These are phyloP conservation scores for Aspergillus kassunensis DNA, from an alignment of 495 filamentous ascomycete species.

Conservation along the genomic window DNA sequence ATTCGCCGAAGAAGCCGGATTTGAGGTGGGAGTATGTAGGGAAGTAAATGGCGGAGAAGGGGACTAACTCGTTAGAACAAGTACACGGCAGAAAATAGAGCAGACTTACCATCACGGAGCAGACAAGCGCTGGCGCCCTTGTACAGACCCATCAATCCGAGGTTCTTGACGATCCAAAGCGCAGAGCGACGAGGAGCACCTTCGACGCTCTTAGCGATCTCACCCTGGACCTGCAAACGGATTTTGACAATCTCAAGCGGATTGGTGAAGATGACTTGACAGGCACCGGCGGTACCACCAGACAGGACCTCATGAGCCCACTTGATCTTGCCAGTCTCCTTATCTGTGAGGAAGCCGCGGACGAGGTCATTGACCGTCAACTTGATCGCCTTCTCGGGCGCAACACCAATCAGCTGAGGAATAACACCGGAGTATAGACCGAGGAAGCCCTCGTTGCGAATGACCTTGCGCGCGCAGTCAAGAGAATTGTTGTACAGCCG, in stretches of 20 bases:
- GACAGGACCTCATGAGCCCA: conserved; percentile 71
- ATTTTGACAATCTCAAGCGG: conserved; percentile 99
- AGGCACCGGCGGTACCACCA: conserved; percentile 86
- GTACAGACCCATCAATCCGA: conserved; percentile 93
- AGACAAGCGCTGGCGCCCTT: conserved; percentile 96
- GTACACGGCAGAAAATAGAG: background rate
- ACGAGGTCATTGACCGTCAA: conserved; percentile 96
- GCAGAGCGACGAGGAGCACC: conserved; percentile 82
- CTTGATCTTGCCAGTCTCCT: conserved; percentile 70
- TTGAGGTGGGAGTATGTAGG: conserved; percentile 94
- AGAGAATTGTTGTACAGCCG: conserved; percentile 92
- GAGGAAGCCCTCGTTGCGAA: conserved; percentile 83
- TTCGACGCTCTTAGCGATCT: conserved; percentile 84
- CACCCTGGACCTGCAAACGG: conserved; percentile 93
- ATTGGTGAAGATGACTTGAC: conserved; percentile 97
- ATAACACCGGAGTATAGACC: conserved; percentile 93
- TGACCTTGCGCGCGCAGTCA: conserved; percentile 88
- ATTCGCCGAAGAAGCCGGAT: conserved; percentile 88
- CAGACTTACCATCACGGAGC: conserved; percentile 65
- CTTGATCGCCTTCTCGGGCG: conserved; percentile 98
- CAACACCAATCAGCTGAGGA: conserved; percentile 93
- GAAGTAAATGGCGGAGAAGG: conserved; percentile 99
- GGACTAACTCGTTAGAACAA: conserved; percentile 47
- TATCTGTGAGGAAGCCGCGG: conserved; percentile 69
- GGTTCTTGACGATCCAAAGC: conserved; percentile 94